phyloP scores from a whole-genome alignment of 352 stramenopile species.

The Phytophthora vignae region DNA sequence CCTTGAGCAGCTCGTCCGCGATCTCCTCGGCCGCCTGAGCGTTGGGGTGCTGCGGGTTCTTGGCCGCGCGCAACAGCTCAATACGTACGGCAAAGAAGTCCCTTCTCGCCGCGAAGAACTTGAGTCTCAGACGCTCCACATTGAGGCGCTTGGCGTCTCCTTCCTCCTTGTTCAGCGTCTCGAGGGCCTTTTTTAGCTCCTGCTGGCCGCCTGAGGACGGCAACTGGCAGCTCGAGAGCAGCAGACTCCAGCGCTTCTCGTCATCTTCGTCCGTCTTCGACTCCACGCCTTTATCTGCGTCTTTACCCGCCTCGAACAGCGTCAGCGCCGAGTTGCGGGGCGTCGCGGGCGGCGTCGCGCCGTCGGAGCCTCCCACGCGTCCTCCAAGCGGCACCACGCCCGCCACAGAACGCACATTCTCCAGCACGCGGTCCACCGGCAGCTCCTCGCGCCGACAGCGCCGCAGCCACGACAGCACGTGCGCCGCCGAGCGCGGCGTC shows the following conservation, averaged over 20 bases:
- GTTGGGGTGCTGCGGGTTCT: conserved; percentile 46
- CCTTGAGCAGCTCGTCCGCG: conserved; percentile 56
- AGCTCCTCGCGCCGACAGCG: conserved; percentile 45
- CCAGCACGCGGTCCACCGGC: conserved; percentile 37
- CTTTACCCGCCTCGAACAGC: conserved; percentile 13
- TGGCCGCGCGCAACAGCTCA: conserved; percentile 56
- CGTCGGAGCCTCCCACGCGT: conserved; percentile 24
- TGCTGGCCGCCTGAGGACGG: conserved; percentile 33
- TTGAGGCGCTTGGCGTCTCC: conserved; percentile 27
- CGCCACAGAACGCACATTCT: conserved; percentile 51
- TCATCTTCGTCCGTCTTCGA: neutral
- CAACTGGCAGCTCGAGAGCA: conserved; percentile 42
- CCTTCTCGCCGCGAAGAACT: conserved; percentile 52
- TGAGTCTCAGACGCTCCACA: conserved; percentile 32
- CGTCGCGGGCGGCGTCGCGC: conserved; percentile 33
- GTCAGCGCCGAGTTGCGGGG: conserved; percentile 22
- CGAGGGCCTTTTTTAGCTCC: conserved; percentile 41
- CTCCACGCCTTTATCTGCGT: neutral
- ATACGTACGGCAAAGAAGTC: conserved; percentile 66
- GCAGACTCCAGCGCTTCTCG: conserved; percentile 36
- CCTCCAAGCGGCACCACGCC: conserved; percentile 67
- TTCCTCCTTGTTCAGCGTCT: conserved; percentile 22
- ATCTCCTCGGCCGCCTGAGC: conserved; percentile 46
- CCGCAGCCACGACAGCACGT: conserved; percentile 48
- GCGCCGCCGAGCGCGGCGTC: conserved; percentile 11